Evolutionary conservation across 306 rosid genomes (phyloP), one percentile per base, ranked within the genome.

Genomic region (Cucurbita argyrosperma): DNA sequence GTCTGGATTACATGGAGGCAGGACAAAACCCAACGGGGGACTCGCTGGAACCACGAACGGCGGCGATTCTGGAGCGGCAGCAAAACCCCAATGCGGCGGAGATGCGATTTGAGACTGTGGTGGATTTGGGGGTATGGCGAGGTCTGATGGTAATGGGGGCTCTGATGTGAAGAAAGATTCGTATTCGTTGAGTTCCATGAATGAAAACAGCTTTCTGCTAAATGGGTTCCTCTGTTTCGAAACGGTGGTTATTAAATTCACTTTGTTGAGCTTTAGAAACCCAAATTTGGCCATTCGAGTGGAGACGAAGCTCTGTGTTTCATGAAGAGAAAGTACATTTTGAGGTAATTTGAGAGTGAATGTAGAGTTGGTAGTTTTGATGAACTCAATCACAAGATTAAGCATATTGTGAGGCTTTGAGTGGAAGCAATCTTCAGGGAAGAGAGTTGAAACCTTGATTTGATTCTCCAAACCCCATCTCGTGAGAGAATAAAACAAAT

Each of bases 381-480:
- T 83, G 60, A 86, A 92, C 71, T 83, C 82, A 43, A 80, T 9
- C 23, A 92, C 35, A 43, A 89, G 87, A 61, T 79, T 78, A 13
- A 80, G 21, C 75, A 47, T 77, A 67, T 80, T 81, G 45, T 77
- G 62, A 21, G 30, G 83, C 77, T 77, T 85, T 78, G 63, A 74
- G 62, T 23, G 56, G 21, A 83, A 79, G 60, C 92, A 87, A 68
- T 78, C 18, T 14, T 81, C 72, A 40, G 80, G 70, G 57, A 90
- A 79, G 55, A 85, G 78, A 79, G 83, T 75, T 3, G 96, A 87
- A 79, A 92, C 84, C 77, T 86, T 87, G 40, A 90, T 88, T 4
- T 83, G 82, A 57, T 84, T 79, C 83, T 90, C 91, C 82, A 92
- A 88, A 78, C 89, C 96, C 98, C 98, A 93, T 76, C 98, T 85